Conservation (phyloP, 1,284 basidiomycete genomes). For the Heterobasidion parviporum region DNA sequence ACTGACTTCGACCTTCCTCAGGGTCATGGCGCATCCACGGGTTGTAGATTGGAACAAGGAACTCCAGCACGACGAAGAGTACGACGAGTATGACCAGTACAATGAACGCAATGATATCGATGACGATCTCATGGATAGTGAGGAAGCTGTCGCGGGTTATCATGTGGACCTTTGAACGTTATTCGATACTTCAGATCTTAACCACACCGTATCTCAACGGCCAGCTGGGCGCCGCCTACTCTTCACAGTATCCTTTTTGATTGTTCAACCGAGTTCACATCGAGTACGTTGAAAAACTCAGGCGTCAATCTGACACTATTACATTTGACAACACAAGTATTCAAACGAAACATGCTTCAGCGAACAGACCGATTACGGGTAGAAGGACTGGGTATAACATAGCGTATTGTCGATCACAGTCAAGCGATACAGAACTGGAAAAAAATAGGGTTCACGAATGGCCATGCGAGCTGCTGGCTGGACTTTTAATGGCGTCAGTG, state of each 20-base stretch:
- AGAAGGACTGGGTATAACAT: background rate
- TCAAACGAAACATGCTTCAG: too few relatives aligned
- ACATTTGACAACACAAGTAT: too few relatives aligned
- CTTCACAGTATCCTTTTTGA: too few relatives aligned
- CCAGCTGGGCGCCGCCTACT: too few relatives aligned
- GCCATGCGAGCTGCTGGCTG: background rate
- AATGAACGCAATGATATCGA: background rate
- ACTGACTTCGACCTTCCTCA: slow-evolving; percentile 2
- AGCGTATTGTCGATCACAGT: too few relatives aligned
- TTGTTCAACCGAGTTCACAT: too few relatives aligned
- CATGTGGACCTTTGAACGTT: background rate
- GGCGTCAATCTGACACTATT: too few relatives aligned
- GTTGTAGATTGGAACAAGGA: slow-evolving; percentile 13
- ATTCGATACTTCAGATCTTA: background rate
- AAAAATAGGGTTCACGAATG: background rate
- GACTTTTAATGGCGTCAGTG: background rate
- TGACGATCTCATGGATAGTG: background rate
- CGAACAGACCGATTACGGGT: too few relatives aligned
- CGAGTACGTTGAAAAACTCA: too few relatives aligned
- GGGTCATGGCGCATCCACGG: slow-evolving; percentile 21
- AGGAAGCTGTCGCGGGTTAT: background rate
- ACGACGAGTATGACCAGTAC: slow-evolving; percentile 9
- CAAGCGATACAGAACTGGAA: background rate
- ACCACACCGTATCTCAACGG: too few relatives aligned
- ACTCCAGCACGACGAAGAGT: slow-evolving; percentile 5